phyloP scores from a whole-genome alignment of 768 basidiomycete species.

The Cubamyces lactineus region DNA sequence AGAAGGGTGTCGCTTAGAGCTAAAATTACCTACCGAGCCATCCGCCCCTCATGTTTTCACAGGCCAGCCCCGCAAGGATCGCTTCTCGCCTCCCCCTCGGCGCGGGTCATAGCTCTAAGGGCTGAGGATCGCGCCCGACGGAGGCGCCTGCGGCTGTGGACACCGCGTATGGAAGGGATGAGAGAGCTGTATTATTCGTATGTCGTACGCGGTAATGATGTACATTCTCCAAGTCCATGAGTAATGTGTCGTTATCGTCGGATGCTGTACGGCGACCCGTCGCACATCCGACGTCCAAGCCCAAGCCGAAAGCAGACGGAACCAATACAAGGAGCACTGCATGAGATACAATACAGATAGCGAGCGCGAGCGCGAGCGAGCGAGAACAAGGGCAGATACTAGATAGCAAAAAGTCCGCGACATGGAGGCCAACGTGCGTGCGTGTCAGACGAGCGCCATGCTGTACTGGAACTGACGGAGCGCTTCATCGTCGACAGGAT shows the following conservation, averaged over 20 bases:
- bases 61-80: too few relatives aligned
- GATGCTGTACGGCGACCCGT: neutral
- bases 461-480: slow-evolving; percentile 23
- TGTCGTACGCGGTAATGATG: neutral
- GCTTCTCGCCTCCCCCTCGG: slow-evolving; percentile 1
- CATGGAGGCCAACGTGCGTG: neutral
- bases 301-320: neutral
- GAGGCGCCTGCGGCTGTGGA: neutral
- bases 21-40: slow-evolving; percentile 13
- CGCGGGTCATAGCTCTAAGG: neutral
- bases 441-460: slow-evolving; percentile 10
- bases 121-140: slow-evolving; percentile 11
- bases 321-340: neutral
- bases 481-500: slow-evolving; percentile 32
- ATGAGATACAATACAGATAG: neutral
- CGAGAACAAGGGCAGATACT: neutral
- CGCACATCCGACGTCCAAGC: neutral
- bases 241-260: neutral
- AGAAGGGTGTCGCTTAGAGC: slow-evolving; percentile 23
- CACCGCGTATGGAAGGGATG: neutral
- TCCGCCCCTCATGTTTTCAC: neutral
- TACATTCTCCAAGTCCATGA: neutral
- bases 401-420: neutral
- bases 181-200: slow-evolving; percentile 1
- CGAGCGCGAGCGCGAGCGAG: too few relatives aligned